These are phyloP conservation scores for Suhomyces bokatorum DNA, from an alignment of 1,139 yeast genomes.

Conservation along the genomic window DNA sequence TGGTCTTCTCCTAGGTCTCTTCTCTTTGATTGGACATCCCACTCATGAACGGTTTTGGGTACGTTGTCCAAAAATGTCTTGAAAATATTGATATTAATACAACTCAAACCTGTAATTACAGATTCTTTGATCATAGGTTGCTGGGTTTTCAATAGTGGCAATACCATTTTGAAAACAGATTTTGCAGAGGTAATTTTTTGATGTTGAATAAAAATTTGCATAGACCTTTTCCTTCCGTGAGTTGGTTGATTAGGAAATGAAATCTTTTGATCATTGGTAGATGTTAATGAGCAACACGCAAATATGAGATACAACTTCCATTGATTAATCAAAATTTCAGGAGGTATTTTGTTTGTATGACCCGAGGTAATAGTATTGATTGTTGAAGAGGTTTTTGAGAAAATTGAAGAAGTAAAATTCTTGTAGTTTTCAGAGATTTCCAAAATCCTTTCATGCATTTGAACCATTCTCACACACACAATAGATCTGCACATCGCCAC, in stretches of 20 bases:
- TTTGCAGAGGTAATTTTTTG: slow-evolving; percentile 92
- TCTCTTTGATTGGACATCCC: slow-evolving; percentile 48
- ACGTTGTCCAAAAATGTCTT: slow-evolving; percentile 78
- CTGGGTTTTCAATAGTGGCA: slow-evolving; percentile 74
- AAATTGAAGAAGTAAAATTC: slow-evolving; percentile 43
- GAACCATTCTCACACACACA: slow-evolving; percentile 85
- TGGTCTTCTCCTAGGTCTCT: slow-evolving; percentile 47
- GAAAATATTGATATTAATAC: slow-evolving; percentile 87
- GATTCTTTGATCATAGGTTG: slow-evolving; percentile 80
- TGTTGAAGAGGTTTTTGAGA: slow-evolving; percentile 28
- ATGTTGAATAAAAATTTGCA: slow-evolving; percentile 80
- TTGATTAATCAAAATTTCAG: slow-evolving; percentile 78
- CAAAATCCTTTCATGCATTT: slow-evolving; percentile 78
- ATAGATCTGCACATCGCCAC: slow-evolving; percentile 93
- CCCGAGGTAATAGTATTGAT: slow-evolving; percentile 39
- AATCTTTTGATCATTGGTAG: slow-evolving; percentile 81
- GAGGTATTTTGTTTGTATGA: slow-evolving; percentile 42
- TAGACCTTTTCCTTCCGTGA: slow-evolving; percentile 70
- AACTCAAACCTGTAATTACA: slow-evolving; percentile 80
- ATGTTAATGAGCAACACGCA: slow-evolving; percentile 88
- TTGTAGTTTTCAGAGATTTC: slow-evolving; percentile 57
- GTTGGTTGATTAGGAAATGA: slow-evolving; percentile 60
- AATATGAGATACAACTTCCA: slow-evolving; percentile 88
- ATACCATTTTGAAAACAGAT: slow-evolving; percentile 82
- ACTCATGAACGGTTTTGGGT: slow-evolving; percentile 59